Base-by-base conservation (phyloP, 768 basidiomycete species). In the Serpula lacrymans region DNA sequence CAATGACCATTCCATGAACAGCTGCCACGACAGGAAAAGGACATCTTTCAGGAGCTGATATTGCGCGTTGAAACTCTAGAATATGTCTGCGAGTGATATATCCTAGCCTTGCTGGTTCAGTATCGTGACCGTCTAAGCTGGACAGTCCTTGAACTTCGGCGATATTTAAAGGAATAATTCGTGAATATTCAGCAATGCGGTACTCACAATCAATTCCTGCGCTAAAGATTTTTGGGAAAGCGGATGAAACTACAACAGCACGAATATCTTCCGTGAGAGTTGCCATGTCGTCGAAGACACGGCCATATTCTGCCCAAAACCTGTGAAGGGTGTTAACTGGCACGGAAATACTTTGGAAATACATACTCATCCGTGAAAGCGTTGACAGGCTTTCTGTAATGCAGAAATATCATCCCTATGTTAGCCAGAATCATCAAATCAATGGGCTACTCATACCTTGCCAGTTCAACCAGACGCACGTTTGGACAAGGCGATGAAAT, bases 1-100 rank as follows among this genome's bases (percentile, higher is more conserved):
- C 92, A 28, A 88, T 57, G 7, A 79, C 78, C 9, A 77, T 60
- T 0, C 91, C 92, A 50, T 91, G 84, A 0, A 87, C 65, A 0
- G 92, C 91, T 1, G 69, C 86, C 30, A 96, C 86, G 41, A 95
- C 87, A 0, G 93, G 92, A 55, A 86, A 82, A 0, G 73, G 72
- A 41, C 82, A 82, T 9, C 75, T 66, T 46, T 84, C 80, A 0
- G 89, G 78, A 0, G 82, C 69, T 0, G 77, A 68, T 30, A 95
- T 85, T 21, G 79, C 77, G 14, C 63, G 55, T 65, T 96, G 92
- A 61, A 93, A 88, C 27, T 64, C 60, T 3, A 63, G 55, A 26
- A 88, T 58, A 45, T 70, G 62, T 12, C 71, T 57, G 16, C 77
- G 70, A 5, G 74, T 63, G 5, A 65, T 56, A 2, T 82, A 55